These are phyloP conservation scores for Rhynchosporium graminicola DNA, from an alignment of 2,329 filamentous ascomycete genomes.

Conservation along the genomic window DNA sequence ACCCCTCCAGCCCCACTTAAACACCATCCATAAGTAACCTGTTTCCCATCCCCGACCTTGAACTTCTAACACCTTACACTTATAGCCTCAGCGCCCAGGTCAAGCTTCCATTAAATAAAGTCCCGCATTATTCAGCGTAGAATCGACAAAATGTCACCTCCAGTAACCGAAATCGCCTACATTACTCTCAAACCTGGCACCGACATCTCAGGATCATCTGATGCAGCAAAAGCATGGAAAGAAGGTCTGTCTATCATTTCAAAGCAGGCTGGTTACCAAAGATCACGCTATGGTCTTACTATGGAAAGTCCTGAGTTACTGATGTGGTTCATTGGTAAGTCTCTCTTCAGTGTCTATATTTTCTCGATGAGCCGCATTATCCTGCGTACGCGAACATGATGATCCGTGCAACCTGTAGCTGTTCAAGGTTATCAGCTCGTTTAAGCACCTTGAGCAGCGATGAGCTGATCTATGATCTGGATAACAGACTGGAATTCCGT, in stretches of 20 bases:
- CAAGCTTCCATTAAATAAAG: too few species aligned
- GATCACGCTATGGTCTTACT: slow-evolving; percentile 42
- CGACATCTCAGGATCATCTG: slow-evolving; percentile 36
- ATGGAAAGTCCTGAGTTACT: slow-evolving; percentile 44
- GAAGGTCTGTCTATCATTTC: slow-evolving; percentile 41
- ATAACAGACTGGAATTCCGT: slow-evolving; percentile 47
- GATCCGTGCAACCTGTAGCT: too few species aligned
- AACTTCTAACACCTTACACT: not conserved
- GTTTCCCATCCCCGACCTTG: too few species aligned
- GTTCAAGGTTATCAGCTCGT: too few species aligned
- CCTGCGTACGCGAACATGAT: not conserved
- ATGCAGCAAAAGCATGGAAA: slow-evolving; percentile 38
- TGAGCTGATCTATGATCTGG: not conserved
- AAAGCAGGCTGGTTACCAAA: slow-evolving; percentile 42
- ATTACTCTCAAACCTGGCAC: slow-evolving; percentile 43
- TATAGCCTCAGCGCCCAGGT: too few species aligned
- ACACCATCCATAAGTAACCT: too few species aligned
- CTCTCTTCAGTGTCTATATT: not conserved
- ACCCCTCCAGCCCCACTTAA: too few species aligned
- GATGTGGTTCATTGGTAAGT: slow-evolving; percentile 45
- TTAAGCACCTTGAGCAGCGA: too few species aligned
- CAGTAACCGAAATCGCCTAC: slow-evolving; percentile 44
- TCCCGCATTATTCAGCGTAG: too few species aligned
- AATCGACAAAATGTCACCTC: not conserved
- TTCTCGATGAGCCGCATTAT: not conserved